Conservation (phyloP, 2,329 filamentous ascomycete species). For the Trichophyton verrucosum region DNA sequence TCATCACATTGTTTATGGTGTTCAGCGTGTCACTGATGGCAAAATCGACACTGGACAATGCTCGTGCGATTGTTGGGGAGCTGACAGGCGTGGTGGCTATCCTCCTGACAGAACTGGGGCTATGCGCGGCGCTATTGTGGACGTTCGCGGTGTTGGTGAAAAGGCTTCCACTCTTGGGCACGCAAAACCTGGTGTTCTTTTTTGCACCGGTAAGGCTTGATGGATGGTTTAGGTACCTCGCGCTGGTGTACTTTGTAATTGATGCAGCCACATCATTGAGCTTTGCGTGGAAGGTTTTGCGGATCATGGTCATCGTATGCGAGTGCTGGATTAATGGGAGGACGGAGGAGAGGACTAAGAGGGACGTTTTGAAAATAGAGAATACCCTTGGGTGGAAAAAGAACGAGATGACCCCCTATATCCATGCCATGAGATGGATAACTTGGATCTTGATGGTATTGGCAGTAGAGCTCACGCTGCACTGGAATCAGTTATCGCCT, state of each 20-base stretch:
- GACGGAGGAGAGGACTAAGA: background rate
- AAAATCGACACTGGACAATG: background rate
- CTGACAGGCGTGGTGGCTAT: background rate
- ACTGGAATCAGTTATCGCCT: background rate
- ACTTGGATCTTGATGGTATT: background rate
- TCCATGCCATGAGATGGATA: background rate
- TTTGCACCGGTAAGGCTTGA: background rate
- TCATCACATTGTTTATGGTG: background rate
- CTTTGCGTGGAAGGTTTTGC: background rate
- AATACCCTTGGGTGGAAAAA: background rate
- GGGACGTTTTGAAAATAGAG: background rate
- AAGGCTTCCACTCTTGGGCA: background rate
- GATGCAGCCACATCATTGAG: background rate
- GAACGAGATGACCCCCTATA: background rate
- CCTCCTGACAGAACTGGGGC: background rate
- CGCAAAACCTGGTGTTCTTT: background rate
- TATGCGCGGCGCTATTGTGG: background rate
- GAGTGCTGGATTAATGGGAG: background rate
- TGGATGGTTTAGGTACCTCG: background rate
- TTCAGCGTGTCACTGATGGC: background rate
- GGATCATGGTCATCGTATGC: background rate
- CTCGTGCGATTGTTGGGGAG: background rate
- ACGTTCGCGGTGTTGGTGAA: background rate
- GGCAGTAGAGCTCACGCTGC: background rate
- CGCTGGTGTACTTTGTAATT: background rate